Base-by-base conservation (phyloP, 768 basidiomycete genomes). In the Hericium rajendrae region DNA sequence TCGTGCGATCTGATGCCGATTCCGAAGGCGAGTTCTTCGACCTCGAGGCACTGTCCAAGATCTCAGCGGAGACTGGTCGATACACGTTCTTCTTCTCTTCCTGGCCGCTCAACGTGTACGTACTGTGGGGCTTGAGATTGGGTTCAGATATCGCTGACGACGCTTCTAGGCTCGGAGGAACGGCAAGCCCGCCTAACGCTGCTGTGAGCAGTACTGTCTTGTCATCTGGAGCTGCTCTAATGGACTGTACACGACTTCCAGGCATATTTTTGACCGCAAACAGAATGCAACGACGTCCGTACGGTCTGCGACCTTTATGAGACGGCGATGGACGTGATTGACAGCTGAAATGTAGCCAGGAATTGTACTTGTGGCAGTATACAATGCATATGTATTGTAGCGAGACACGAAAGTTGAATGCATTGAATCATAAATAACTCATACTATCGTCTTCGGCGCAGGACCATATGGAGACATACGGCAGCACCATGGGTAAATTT, bases 51-150 rank as follows among this genome's bases (percentile, higher is more conserved):
- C 72, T 88, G 2, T 77, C 83, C 11, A 69, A 77, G 58, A 70
- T 72, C 8, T 87, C 83, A 64, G 76, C 76, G 4, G 77, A 78
- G 59, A 79, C 78, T 1, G 76, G 78, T 4, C 70, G 84, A 62
- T 87, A 85, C 66, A 83, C 82, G 10, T 86, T 89, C 68, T 88
- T 87, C 76, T 86, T 88, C 70, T 77, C 84, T 1, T 86, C 84
- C 2, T 86, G 83, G 84, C 85, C 86, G 0, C 71, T 89, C 60
- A 79, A 85, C 66, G 80, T 88, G 84, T 85, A 62, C 63, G 82
- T 69, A 22, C 26, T 37, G 12, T 11, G 32, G 9, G 32, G 32
- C 32, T 32, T 32, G 32, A 32, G 32, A 32, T 37, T 12, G 4
- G 15, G 49, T 37, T 51, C 49, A 15, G 28, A 24, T 16, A 20